Evolutionary conservation across 208 protist genomes (phyloP), one percentile per base, ranked within the genome.

Genomic region (Trypanosomatidae sp.): DNA sequence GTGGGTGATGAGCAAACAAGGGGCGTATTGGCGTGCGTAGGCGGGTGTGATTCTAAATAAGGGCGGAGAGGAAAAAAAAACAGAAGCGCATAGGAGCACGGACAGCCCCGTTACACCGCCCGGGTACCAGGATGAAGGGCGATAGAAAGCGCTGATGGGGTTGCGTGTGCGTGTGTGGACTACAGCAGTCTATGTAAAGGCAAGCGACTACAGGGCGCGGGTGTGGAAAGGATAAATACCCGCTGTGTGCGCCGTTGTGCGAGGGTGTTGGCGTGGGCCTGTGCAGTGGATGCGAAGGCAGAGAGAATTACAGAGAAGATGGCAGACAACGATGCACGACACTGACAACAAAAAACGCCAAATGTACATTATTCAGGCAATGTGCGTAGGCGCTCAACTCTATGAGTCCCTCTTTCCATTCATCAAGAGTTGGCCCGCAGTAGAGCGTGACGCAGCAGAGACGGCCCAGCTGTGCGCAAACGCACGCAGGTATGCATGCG

Each of bases 81-180:
- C 7, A 55, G 22, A 22, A 55, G 8, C 50, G 39, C 8, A 46
- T 60, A 58, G n/a, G 41, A 46, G 13, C 25, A 69, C 19, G 43
- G 69, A 13, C 43, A 67, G 19, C 22, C 36, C 28, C 10, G 28
- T 55, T 30, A 17, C 13, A 53, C 28, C 1, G 12, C 36, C 19
- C 25, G 15, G 28, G 44, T 36, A 68, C 25, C 43, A 58, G 30
- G 12, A 50, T 46, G 60, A 70, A 71, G 17, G 46, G 22, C n/a
- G 46, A 36, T 43, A 52, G 64, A 65, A 62, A 56, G 62, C 30
- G 65, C 28, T 60, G 33, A 66, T 9, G 25, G 53, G 1, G 53
- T 33, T 25, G 53, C 33, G 30, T 56, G n/a, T 69, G 8, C 12
- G n/a, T 46, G 43, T 72, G 44, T 39, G 36, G 39, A 65, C 49